Evolutionary conservation across 257 asterid species (phyloP), one percentile per base, ranked within the genome.

Genomic region (Forsythia suspensa): DNA sequence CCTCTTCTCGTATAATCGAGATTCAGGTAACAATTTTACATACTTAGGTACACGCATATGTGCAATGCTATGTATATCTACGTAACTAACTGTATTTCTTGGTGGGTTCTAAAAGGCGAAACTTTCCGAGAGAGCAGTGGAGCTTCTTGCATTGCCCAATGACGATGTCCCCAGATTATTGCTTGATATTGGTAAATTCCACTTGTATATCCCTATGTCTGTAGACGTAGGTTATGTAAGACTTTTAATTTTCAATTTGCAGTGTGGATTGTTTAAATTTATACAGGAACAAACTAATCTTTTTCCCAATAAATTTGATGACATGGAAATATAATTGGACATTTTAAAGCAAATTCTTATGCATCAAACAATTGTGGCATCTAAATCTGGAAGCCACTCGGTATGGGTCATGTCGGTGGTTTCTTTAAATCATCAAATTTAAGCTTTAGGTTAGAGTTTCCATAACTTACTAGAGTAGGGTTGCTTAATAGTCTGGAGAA

Each of bases 1-100:
- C 98, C 16, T 95, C 99, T 71, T 93, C 99, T 82, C 99, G 99
- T 73, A 95, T 95, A 67, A 92, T 95, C 41, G 96, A 90, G 74
- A 91, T 95, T 78, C 99, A 95, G 98, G 99, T 91, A 71, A 34
- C 20, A 2, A 10, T 12, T 42, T 44, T 72, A 36, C 15, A 3
- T 38, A 18, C 55, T 38, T 68, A 2, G 0, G 13, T 46, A 41
- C 11, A 57, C 24, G 5, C 4, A 9, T 24, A 24, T 15, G 4
- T 48, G 34, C 3, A 2, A 5, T 4, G 3, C 20, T 59, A 2
- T 68, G 39, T 4, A 36, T n/a, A 24, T 37, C 63, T 52, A 34
- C 43, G 9, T 52, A 5, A 52, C 37, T n/a, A 59, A 65, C 71
- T 77, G 38, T 44, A 55, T 52, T 20, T 51, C 73, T 46, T 71